Evolutionary conservation across 192 early-diverging fungal genomes (phyloP).

Genomic region (Podila horticola): DNA sequence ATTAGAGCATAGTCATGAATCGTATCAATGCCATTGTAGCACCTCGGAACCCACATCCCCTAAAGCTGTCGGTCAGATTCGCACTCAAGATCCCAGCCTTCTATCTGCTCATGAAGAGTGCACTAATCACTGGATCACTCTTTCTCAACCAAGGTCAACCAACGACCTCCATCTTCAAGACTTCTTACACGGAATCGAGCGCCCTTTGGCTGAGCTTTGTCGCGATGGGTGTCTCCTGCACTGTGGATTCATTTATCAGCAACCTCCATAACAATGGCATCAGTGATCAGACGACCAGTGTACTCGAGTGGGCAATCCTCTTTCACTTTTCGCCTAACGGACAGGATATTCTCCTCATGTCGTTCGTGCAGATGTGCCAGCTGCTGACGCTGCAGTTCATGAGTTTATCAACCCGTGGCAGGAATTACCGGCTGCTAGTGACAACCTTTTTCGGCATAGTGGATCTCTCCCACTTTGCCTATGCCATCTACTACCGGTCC

Average conservation of each 20-base stretch:
- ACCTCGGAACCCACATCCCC: constrained; percentile 54
- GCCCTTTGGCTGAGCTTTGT: constrained; percentile 53
- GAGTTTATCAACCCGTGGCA: constrained; percentile 51
- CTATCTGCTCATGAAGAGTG: constrained; percentile 54
- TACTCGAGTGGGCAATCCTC: constrained; percentile 58
- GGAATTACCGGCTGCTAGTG: constrained; percentile 48
- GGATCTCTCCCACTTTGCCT: constrained; percentile 52
- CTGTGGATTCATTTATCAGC: constrained; percentile 43
- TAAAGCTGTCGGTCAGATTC: constrained; percentile 51
- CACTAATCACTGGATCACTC: constrained; percentile 37
- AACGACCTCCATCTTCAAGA: constrained; percentile 5
- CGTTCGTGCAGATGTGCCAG: constrained; percentile 52
- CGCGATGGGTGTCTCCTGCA: constrained; percentile 46
- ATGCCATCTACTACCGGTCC: constrained; percentile 45
- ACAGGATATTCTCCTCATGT: constrained; percentile 55
- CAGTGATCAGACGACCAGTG: constrained; percentile 51
- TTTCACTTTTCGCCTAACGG: constrained; percentile 52
- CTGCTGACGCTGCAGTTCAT: constrained; percentile 53
- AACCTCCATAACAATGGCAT: constrained; percentile 29
- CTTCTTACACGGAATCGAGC: constrained; percentile 29
- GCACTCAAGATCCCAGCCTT: constrained; percentile 54
- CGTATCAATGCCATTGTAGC: constrained; percentile 61
- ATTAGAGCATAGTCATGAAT: constrained; percentile 57
- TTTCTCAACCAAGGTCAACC: constrained; percentile 21
- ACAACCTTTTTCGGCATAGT: constrained; percentile 57